These are phyloP conservation scores for Podospora anserina DNA, from an alignment of 495 filamentous ascomycete genomes.

Conservation along the genomic window DNA sequence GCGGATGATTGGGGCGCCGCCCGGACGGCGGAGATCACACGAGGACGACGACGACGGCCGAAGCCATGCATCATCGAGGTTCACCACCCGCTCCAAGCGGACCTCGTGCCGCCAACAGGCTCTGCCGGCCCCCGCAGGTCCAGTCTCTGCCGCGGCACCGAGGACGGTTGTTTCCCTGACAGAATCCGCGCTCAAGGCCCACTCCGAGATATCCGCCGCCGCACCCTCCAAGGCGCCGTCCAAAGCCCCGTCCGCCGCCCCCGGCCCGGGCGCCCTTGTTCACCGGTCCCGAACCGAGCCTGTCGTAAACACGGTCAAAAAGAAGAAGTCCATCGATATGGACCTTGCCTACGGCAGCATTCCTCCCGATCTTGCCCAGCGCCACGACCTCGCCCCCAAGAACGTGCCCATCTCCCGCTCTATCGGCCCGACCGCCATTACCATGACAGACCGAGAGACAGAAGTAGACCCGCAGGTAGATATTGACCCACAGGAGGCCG, in stretches of 20 bases:
- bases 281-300: slow-evolving; percentile 18
- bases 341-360: slow-evolving; percentile 79
- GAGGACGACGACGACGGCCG: slow-evolving; percentile 39
- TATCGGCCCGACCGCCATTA: slow-evolving; percentile 11
- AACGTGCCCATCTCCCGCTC: background rate
- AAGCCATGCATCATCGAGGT: slow-evolving; percentile 38
- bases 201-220: slow-evolving; percentile 43
- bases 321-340: slow-evolving; percentile 71
- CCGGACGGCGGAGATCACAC: slow-evolving; percentile 32
- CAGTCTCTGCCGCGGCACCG: slow-evolving; percentile 17
- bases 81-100: slow-evolving; percentile 35
- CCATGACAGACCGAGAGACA: slow-evolving; percentile 19
- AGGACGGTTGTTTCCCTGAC: slow-evolving; percentile 30
- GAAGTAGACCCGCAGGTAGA: slow-evolving; percentile 24
- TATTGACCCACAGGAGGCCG: slow-evolving; percentile 46
- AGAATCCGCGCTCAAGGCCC: slow-evolving; percentile 40
- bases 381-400: slow-evolving; percentile 43
- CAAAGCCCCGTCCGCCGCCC: slow-evolving; percentile 11
- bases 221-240: slow-evolving; percentile 33
- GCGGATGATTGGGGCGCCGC: slow-evolving; percentile 19
- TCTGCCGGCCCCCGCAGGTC: slow-evolving; percentile 22
- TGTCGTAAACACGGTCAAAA: slow-evolving; percentile 36
- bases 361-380: slow-evolving; percentile 50
- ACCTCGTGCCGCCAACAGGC: slow-evolving; percentile 22
- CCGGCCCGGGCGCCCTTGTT: background rate